Evolutionary conservation across 148 eudicot genomes (phyloP).

Genomic region (Amaranthus palmeri): DNA sequence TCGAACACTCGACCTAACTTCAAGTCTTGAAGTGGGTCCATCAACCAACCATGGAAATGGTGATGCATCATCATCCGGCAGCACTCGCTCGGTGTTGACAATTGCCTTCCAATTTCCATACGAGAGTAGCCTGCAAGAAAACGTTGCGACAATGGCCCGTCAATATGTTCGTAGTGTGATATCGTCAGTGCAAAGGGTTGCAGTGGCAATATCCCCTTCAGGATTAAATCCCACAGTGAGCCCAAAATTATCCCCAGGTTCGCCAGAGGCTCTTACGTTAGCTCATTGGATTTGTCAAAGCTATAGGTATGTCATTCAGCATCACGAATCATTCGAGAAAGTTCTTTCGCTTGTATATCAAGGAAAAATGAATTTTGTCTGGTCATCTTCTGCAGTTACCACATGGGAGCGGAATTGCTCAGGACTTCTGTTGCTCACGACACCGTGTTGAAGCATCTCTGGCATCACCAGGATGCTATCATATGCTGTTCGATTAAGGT

Average conservation of each 20-base stretch:
- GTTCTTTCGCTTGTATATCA: not conserved
- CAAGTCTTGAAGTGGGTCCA: conserved; percentile 84
- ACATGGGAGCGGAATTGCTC: conserved; percentile 66
- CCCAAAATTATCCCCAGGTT: conserved; percentile 63
- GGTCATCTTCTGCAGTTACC: conserved; percentile 46
- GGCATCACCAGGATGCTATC: conserved; percentile 95
- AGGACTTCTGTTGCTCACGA: conserved; percentile 51
- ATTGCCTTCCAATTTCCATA: conserved; percentile 93
- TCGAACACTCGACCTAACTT: conserved; percentile 72
- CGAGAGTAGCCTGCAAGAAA: conserved; percentile 64
- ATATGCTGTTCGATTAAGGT: conserved; percentile 96
- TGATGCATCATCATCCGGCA: conserved; percentile 36
- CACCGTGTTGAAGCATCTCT: conserved; percentile 67
- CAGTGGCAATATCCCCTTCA: conserved; percentile 81
- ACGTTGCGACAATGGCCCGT: conserved; percentile 84
- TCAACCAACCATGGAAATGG: conserved; percentile 40
- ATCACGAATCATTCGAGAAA: not conserved
- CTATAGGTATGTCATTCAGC: conserved; percentile 49
- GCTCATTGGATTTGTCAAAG: conserved; percentile 96
- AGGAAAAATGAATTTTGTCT: not conserved
- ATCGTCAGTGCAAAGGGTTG: conserved; percentile 90
- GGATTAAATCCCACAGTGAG: conserved; percentile 56
- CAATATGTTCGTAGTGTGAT: conserved; percentile 85
- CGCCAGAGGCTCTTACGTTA: conserved; percentile 87
- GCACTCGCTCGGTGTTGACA: conserved; percentile 67